phyloP scores from a whole-genome alignment of 2,329 filamentous ascomycete genomes.

The Thyridium curvatum region DNA sequence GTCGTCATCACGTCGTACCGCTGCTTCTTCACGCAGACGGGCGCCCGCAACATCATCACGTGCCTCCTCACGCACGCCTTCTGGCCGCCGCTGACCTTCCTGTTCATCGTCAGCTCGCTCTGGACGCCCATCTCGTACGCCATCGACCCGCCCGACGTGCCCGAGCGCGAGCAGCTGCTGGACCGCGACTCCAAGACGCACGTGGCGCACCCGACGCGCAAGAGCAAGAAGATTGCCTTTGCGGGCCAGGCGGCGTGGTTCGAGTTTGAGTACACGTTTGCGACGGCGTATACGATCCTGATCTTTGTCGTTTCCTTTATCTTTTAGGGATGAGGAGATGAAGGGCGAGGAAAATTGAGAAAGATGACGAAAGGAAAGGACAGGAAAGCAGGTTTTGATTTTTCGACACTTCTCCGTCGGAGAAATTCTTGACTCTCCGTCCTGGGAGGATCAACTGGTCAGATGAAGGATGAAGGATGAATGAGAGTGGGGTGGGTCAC shows the following conservation, averaged over 20 bases:
- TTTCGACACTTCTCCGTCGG: too few species aligned
- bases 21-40: slow-evolving; percentile 33
- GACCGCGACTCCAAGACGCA: slow-evolving; percentile 47
- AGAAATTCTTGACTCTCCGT: too few species aligned
- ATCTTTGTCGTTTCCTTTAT: slow-evolving; percentile 33
- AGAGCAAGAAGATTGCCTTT: slow-evolving; percentile 30
- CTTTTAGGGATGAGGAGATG: too few species aligned
- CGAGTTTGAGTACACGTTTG: slow-evolving; percentile 46
- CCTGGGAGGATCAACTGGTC: too few species aligned
- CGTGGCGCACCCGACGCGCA: slow-evolving; percentile 39
- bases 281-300: slow-evolving; percentile 41
- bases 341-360: too few species aligned
- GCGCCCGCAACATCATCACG: slow-evolving; percentile 34
- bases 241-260: slow-evolving; percentile 45
- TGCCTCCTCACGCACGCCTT: slow-evolving; percentile 53
- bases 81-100: slow-evolving; percentile 55
- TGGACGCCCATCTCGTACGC: slow-evolving; percentile 57
- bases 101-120: slow-evolving; percentile 46
- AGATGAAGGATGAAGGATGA: too few species aligned
- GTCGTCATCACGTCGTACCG: slow-evolving; percentile 44
- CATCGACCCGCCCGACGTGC: slow-evolving; percentile 51
- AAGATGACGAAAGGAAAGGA: too few species aligned
- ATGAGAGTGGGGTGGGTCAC: too few species aligned
- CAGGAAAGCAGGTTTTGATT: too few species aligned
- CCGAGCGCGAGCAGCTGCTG: slow-evolving; percentile 50